phyloP scores from a whole-genome alignment of 2,329 filamentous ascomycete species.

The Hirsutella rhossiliensis region DNA sequence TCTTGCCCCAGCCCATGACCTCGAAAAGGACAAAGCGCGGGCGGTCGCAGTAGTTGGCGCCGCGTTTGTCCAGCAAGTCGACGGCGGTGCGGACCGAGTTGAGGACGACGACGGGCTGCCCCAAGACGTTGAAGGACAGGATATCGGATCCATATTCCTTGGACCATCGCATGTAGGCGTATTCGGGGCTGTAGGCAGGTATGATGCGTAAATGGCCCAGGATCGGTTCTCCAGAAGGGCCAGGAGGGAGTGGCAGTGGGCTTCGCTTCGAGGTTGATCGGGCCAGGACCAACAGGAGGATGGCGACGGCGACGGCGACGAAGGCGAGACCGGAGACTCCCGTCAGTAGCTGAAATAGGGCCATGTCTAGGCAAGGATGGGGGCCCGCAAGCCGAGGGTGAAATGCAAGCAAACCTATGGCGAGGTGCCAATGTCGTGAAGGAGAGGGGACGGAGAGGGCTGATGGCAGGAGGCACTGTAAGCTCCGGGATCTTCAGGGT shows the following conservation, averaged over 20 bases:
- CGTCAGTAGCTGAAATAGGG: not conserved
- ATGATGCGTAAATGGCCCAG: conserved; percentile 31
- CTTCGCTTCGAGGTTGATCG: conserved; percentile 1
- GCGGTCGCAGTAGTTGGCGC: conserved; percentile 30
- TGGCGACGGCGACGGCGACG: not conserved
- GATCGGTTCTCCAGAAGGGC: conserved; percentile 23
- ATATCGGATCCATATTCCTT: conserved; percentile 37
- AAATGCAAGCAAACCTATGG: too few relatives aligned
- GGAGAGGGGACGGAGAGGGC: too few relatives aligned
- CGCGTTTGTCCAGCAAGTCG: conserved; percentile 32
- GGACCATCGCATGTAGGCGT: conserved; percentile 17
- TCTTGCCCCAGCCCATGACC: conserved; percentile 33
- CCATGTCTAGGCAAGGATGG: not conserved
- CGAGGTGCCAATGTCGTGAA: too few relatives aligned
- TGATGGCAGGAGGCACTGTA: too few relatives aligned
- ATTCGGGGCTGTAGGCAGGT: conserved; percentile 19
- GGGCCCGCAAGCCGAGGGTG: too few relatives aligned
- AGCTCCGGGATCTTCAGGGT: too few relatives aligned
- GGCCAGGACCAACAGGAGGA: conserved; percentile 4
- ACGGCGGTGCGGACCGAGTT: conserved; percentile 28
- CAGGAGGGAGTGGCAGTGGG: conserved; percentile 16
- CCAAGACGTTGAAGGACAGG: conserved; percentile 20
- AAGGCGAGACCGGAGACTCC: conserved; percentile 1
- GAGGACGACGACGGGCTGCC: conserved; percentile 26
- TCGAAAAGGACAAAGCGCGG: conserved; percentile 31